Conservation (phyloP, 116 monocot species). For the Iris pallida region DNA sequence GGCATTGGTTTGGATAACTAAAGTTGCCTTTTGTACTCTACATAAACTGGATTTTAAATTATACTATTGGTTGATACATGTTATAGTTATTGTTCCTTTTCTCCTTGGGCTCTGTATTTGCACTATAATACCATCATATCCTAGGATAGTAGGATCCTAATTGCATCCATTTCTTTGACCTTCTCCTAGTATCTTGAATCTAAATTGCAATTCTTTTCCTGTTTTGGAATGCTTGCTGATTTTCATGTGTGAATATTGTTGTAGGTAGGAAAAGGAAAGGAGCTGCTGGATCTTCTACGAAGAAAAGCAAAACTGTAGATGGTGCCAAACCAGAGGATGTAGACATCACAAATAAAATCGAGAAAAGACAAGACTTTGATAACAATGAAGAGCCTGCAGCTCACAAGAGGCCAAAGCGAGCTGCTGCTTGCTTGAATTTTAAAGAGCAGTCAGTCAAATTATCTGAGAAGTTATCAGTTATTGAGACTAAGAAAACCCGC, state of each 20-base stretch:
- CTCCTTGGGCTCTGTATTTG: too few relatives aligned
- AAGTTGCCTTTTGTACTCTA: too few relatives aligned
- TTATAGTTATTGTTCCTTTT: too few relatives aligned
- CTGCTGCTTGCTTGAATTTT: conserved; percentile 64
- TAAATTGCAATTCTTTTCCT: too few relatives aligned
- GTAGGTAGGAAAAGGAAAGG: conserved; percentile 21
- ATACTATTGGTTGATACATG: too few relatives aligned
- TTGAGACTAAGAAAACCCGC: conserved; percentile 31
- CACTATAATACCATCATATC: too few relatives aligned
- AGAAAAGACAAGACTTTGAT: conserved; percentile 16
- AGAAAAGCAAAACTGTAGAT: conserved; percentile 18
- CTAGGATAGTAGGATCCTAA: too few relatives aligned
- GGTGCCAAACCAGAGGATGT: background rate
- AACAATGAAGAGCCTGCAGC: conserved; percentile 19
- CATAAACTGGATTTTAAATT: too few relatives aligned
- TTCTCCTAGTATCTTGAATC: too few relatives aligned
- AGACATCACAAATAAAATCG: background rate
- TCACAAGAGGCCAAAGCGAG: conserved; percentile 60
- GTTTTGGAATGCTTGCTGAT: too few relatives aligned
- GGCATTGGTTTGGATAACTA: too few relatives aligned
- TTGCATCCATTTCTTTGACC: too few relatives aligned
- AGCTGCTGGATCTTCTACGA: conserved; percentile 11
- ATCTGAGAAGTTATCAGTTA: conserved; percentile 32
- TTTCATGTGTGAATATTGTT: background rate
- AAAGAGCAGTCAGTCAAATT: conserved; percentile 63